Evolutionary conservation across 768 basidiomycete genomes (phyloP), one percentile per base, ranked within the genome.

Genomic region (Boletellus sp.): DNA sequence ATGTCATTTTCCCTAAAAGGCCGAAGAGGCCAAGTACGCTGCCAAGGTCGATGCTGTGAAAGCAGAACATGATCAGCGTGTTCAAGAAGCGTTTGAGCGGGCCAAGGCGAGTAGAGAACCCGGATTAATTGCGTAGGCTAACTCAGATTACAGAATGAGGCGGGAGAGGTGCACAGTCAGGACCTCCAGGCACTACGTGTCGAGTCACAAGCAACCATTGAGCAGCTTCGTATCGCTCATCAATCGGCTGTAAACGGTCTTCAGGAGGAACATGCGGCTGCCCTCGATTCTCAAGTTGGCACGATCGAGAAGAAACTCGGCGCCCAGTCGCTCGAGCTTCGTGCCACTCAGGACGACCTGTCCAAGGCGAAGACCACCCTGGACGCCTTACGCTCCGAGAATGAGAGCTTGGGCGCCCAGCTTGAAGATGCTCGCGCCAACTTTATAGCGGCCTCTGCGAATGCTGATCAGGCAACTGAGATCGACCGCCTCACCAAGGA

Each of bases 311-410:
- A 90, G 71, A 77, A 78, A 59, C 75, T 87, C 44, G 72, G 72
- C 47, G 78, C 70, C 43, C 73, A 85, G 53, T 79, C 71, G 48
- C 70, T 91, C 26, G 88, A 92, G 56, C 78, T 93, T 37, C 90
- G 85, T 60, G 91, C 90, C 13, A 90, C 91, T 0, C 81, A 85
- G 60, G 90, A 93, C 53, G 90, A 92, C 64, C 81, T 94, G 32
- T 61, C 75, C 3, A 92, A 90, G 72, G 76, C 86, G 6, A 92
- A 93, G 65, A 62, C 78, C 1, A 69, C 78, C 22, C 60, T 84
- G 8, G 76, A 83, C 17, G 52, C 77, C 6, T 71, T 79, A 26
- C 74, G 74, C 24, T 62, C 72, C 3, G 86, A 90, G 55, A 66
- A 81, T 6, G 79, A 80, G 49, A 72, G 54, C 16, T 68, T 90